phyloP scores from a whole-genome alignment of 352 stramenopile species.

The Pythium rhizo-oryzae region DNA sequence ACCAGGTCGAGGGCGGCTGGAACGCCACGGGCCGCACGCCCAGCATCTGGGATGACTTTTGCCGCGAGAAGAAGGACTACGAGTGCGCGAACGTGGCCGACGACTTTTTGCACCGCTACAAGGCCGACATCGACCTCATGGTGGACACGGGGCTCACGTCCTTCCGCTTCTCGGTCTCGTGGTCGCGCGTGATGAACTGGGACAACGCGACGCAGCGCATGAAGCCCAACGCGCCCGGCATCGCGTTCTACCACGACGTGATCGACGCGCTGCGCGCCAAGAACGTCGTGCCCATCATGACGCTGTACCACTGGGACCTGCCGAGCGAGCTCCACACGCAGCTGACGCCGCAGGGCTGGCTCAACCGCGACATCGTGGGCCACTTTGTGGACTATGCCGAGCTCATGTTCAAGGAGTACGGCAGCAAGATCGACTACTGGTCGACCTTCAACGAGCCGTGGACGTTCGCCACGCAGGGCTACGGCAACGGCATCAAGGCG shows the following conservation, averaged over 20 bases:
- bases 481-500: constrained; percentile 68
- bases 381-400: constrained; percentile 89
- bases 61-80: constrained; percentile 55
- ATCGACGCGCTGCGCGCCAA: constrained; percentile 81
- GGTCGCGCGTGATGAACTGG: constrained; percentile 90
- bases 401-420: constrained; percentile 91
- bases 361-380: constrained; percentile 55
- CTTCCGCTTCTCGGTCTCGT: constrained; percentile 94
- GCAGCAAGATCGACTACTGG: constrained; percentile 93
- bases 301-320: constrained; percentile 98
- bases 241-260: constrained; percentile 94
- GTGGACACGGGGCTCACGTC: constrained; percentile 87
- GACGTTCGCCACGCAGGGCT: constrained; percentile 86
- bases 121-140: constrained; percentile 94
- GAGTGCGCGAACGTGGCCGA: constrained; percentile 92
- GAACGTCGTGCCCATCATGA: constrained; percentile 91
- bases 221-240: constrained; percentile 78
- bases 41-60: constrained; percentile 96
- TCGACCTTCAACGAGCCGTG: constrained; percentile 96
- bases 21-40: constrained; percentile 77
- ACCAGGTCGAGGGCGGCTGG: constrained; percentile 94
- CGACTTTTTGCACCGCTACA: constrained; percentile 93
- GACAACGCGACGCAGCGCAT: constrained; percentile 55
- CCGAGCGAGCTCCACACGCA: constrained; percentile 85
- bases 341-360: constrained; percentile 72